Evolutionary conservation across 78 protist genomes (phyloP).

Genomic region (Salpingoeca rosetta): DNA sequence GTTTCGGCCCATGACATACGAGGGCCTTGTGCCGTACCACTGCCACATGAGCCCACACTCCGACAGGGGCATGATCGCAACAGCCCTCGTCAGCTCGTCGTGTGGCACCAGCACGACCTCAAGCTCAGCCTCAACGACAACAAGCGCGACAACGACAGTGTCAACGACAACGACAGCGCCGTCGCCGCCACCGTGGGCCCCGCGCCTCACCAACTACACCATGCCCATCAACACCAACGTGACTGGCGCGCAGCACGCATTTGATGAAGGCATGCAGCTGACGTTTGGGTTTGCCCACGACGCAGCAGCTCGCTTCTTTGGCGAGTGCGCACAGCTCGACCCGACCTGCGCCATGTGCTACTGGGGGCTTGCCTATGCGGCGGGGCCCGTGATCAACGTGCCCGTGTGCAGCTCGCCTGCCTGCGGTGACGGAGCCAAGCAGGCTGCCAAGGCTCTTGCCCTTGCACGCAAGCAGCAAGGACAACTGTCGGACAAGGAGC

Average conservation of each 20-base stretch:
- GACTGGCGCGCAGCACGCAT: background rate
- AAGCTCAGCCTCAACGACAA: too few relatives aligned
- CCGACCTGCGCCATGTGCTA: background rate
- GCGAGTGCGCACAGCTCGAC: background rate
- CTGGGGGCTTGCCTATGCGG: background rate
- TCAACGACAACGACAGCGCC: too few relatives aligned
- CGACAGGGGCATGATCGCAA: background rate
- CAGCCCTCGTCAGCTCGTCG: too few relatives aligned
- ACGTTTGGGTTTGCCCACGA: background rate
- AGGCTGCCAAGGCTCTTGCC: background rate
- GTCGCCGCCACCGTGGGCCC: background rate
- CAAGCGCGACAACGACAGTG: too few relatives aligned
- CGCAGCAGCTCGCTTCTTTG: background rate
- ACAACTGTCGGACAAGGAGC: background rate
- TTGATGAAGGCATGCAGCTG: background rate
- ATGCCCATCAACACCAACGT: background rate
- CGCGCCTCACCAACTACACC: background rate
- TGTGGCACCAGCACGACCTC: background rate
- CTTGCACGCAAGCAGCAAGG: background rate
- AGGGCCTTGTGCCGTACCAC: background rate
- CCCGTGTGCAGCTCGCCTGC: background rate
- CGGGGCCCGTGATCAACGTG: background rate
- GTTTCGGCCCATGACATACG: background rate
- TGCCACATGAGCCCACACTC: background rate
- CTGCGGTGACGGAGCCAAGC: background rate